phyloP scores from a whole-genome alignment of 768 basidiomycete species.

The Fomitopsis pulvina region DNA sequence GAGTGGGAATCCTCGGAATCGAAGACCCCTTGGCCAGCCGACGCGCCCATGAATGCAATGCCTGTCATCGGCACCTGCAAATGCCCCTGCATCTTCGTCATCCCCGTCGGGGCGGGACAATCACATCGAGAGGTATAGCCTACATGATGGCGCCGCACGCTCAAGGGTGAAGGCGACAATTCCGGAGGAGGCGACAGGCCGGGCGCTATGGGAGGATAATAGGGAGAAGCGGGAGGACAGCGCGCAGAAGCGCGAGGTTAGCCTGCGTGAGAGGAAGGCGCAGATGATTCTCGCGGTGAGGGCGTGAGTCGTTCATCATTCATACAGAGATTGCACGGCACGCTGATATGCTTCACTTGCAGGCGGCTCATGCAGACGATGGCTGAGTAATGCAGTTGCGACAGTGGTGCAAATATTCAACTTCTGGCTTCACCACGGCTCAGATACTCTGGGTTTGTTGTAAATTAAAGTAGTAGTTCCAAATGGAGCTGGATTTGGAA shows the following conservation, averaged over 20 bases:
- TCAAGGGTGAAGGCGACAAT: constrained; percentile 17
- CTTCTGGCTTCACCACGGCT: no score
- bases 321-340: not conserved
- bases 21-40: constrained; percentile 23
- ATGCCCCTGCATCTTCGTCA: not conserved
- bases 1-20: no score
- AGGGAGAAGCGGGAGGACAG: no score
- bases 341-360: constrained; percentile 1
- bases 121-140: constrained; percentile 66
- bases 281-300: constrained; percentile 83
- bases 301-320: constrained; percentile 51
- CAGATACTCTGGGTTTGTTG: no score
- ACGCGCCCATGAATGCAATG: constrained; percentile 26
- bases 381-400: no score
- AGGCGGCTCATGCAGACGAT: constrained; percentile 15
- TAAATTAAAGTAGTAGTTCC: no score
- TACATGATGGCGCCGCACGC: constrained; percentile 42
- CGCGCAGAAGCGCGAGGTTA: constrained; percentile 70
- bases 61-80: constrained; percentile 11
- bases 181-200: constrained; percentile 46
- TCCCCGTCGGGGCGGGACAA: constrained; percentile 25
- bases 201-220: constrained; percentile 78
- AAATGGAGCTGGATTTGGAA: no score
- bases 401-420: no score
- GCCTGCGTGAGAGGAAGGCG: constrained; percentile 72